Base-by-base conservation (phyloP, 768 basidiomycete genomes). In the Russula compacta region DNA sequence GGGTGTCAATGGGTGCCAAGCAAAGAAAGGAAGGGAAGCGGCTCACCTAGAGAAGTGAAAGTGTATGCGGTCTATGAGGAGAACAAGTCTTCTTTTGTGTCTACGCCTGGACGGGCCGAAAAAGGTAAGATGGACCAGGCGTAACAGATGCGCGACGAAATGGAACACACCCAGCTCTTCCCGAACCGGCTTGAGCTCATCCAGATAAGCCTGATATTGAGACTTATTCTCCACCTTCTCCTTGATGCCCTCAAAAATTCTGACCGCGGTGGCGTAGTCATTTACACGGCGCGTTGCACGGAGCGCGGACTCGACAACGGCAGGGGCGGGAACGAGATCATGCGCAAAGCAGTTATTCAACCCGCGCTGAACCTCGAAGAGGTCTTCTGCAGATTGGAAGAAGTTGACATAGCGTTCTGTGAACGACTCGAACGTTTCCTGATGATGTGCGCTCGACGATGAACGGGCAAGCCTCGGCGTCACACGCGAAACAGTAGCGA, bases 271-370 rank as follows among this genome's bases (percentile, higher is more conserved):
- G 46, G 95, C 87, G 74, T 90, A 98, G 81, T 98, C 95, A 76
- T 99, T 87, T 63, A 97, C 92, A 66, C 94, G 84, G 66, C 97
- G 80, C 21, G 91, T 84, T 59, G 94, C 93, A 56, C 85, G 83
- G 64, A 95, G 77, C 32, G 92, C 92, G 64, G 91, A 89, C 76
- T 94, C 92, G 57, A 95, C 76, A 68, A 95, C 91, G 57, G 78
- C 72, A 32, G 91, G 82, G 1, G 90, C 83, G 5, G 93, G 93
- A 14, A 97, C 94, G 65, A 97, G 83, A 74, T 99, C 97, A 74
- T 98, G 95, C 2, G 97, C 92, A 73, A 99, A 99, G 79, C 95
- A 98, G 82, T 99, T 99, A 81, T 99, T 98, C 69, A 99, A 79
- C 42, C 97, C 97, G 53, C 97, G 91, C 77, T 99, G 95, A 66